Percentiles rank a stretch among this genome's conserved stretches.
Conservation (phyloP, 805 yeast species). For the Ogataea pini region DNA sequence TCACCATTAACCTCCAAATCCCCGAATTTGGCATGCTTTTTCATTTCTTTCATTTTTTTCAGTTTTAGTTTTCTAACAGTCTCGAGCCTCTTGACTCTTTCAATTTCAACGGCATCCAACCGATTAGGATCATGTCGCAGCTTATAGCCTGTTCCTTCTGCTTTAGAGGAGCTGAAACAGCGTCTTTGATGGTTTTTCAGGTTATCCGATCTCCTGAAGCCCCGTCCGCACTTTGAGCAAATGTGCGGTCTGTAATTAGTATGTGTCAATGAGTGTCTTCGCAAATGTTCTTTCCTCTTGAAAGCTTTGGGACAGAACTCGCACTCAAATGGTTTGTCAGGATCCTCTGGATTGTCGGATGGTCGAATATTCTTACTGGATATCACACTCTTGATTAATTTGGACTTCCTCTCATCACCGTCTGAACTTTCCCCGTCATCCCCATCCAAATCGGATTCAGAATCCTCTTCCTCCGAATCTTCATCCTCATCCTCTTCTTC, state of each 20-base stretch:
- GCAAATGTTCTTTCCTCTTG: slow-evolving; percentile 30
- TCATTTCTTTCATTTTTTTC: slow-evolving; percentile 11
- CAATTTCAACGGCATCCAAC: slow-evolving; percentile 25
- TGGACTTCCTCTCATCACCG: slow-evolving; percentile 13
- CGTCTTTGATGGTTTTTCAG: slow-evolving; percentile 30
- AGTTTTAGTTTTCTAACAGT: slow-evolving; percentile 11
- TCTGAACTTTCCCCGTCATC: slow-evolving; percentile 5
- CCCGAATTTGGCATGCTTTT: slow-evolving; percentile 10
- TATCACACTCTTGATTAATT: slow-evolving; percentile 23
- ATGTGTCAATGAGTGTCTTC: slow-evolving; percentile 31
- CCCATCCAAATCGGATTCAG: slow-evolving; percentile 2
- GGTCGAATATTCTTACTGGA: slow-evolving; percentile 27
- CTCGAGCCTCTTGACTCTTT: slow-evolving; percentile 23
- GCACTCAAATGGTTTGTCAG: slow-evolving; percentile 26
- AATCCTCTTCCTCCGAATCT: slow-evolving; percentile 4
- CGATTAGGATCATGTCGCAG: slow-evolving; percentile 25
- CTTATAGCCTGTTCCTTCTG: slow-evolving; percentile 24
- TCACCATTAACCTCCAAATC: not conserved
- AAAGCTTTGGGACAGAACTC: slow-evolving; percentile 29
- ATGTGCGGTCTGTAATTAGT: slow-evolving; percentile 30
- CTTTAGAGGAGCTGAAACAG: slow-evolving; percentile 24
- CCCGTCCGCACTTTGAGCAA: slow-evolving; percentile 29
- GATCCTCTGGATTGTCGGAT: slow-evolving; percentile 20
- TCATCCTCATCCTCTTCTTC: slow-evolving; percentile 5
- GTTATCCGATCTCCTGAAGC: slow-evolving; percentile 33